Percentiles rank a stretch among this genome's conserved stretches.
Conservation (phyloP, 1,139 yeast species). For the Saccharomyces hybrid region DNA sequence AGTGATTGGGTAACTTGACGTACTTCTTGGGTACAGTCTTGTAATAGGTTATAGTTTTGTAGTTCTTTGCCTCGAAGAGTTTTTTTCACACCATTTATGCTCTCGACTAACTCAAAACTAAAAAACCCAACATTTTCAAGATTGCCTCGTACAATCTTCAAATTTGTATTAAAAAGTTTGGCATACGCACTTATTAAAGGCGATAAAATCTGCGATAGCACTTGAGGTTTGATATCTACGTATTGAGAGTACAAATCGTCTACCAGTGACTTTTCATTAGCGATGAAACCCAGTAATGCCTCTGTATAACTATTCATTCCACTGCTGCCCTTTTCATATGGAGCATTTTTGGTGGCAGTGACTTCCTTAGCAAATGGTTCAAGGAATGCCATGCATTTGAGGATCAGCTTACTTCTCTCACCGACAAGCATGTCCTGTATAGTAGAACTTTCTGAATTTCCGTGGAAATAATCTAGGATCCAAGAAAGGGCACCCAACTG, state of each 20-base stretch:
- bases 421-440: constrained; percentile 42
- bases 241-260: constrained; percentile 35
- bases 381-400: constrained; percentile 37
- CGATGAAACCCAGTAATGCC: constrained; percentile 44
- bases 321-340: constrained; percentile 55
- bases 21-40: constrained; percentile 17
- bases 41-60: constrained; percentile 12
- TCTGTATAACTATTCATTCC: constrained; percentile 52
- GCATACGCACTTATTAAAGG: constrained; percentile 35
- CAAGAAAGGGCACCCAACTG: constrained; percentile 37
- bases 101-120: constrained; percentile 42
- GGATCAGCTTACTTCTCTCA: constrained; percentile 41
- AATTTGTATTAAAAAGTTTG: constrained; percentile 32
- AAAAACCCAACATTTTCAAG: constrained; percentile 37
- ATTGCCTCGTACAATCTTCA: constrained; percentile 34
- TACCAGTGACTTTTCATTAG: constrained; percentile 42
- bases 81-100: constrained; percentile 27
- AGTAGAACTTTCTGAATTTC: constrained; percentile 30
- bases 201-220: constrained; percentile 38
- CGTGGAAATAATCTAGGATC: constrained; percentile 43
- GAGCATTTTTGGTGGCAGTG: constrained; percentile 38
- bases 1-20: constrained; percentile 36
- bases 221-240: constrained; percentile 32
- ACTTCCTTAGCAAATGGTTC: constrained; percentile 43
- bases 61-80: constrained; percentile 25